Evolutionary conservation across 306 rosid genomes (phyloP).

Genomic region (Gleditsia sinensis): DNA sequence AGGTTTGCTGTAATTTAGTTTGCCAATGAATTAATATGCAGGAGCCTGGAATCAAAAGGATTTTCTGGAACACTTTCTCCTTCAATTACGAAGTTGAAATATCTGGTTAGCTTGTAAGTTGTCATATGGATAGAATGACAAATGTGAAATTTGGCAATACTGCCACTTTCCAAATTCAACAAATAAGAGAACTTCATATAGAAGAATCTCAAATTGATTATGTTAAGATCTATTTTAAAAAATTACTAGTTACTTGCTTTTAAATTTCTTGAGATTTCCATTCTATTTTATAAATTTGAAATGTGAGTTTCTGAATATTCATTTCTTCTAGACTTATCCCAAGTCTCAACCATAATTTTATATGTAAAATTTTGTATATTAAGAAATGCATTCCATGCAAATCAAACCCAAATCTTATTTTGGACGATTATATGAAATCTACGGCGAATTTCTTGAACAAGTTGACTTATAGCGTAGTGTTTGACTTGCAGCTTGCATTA

Average conservation of each 20-base stretch:
- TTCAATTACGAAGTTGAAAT: constrained; percentile 70
- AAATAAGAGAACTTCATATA: not conserved
- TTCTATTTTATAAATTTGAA: constrained; percentile 10
- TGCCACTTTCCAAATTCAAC: constrained; percentile 1
- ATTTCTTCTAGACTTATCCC: not conserved
- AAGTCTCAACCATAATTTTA: not conserved
- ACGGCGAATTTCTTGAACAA: not conserved
- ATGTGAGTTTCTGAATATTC: not conserved
- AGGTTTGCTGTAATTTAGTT: constrained; percentile 30
- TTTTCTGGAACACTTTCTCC: constrained; percentile 82
- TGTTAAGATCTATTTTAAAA: not conserved
- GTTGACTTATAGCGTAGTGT: not conserved
- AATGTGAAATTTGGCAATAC: constrained; percentile 10
- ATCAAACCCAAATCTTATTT: not conserved
- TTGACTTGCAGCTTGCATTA: constrained; percentile 8
- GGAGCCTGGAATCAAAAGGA: constrained; percentile 78
- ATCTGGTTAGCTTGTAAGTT: constrained; percentile 81
- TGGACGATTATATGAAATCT: not conserved
- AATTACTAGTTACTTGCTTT: not conserved
- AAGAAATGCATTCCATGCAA: not conserved
- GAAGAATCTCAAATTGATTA: not conserved
- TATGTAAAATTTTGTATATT: not conserved
- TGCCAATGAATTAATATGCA: constrained; percentile 45
- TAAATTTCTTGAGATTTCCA: not conserved
- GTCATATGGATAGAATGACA: not conserved